Evolutionary conservation across 805 yeast species (phyloP).

Genomic region (Yamadazyma nakazawae): DNA sequence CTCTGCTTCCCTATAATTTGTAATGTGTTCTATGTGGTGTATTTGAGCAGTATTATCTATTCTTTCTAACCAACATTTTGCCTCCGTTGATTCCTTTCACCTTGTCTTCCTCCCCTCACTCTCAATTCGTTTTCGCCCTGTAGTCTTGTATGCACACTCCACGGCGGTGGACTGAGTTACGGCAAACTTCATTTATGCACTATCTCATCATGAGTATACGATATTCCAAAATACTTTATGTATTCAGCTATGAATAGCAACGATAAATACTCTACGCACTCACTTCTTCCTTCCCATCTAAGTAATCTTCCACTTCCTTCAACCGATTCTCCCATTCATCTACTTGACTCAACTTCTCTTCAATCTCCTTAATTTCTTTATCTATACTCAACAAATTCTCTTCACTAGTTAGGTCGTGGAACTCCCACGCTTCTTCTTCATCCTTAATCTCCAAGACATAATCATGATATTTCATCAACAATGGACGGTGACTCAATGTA

Average conservation of each 20-base stretch:
- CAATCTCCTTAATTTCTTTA: conserved; percentile 68
- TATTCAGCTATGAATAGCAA: background rate
- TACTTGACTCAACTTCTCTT: conserved; percentile 56
- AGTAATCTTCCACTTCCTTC: conserved; percentile 49
- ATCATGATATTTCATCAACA: conserved; percentile 81
- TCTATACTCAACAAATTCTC: conserved; percentile 67
- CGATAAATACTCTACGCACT: background rate
- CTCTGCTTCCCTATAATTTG: too few species aligned
- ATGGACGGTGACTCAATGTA: conserved; percentile 80
- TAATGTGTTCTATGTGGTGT: too few species aligned
- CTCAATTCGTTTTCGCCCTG: too few species aligned
- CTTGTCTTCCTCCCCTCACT: too few species aligned
- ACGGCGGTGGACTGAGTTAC: too few species aligned
- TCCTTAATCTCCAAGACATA: conserved; percentile 65
- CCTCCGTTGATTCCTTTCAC: too few species aligned
- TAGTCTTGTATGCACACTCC: too few species aligned
- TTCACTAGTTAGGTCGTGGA: conserved; percentile 61
- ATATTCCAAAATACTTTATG: too few species aligned
- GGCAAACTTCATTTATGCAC: too few species aligned
- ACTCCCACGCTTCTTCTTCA: conserved; percentile 48
- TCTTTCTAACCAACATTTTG: too few species aligned
- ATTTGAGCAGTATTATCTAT: too few species aligned
- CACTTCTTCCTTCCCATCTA: conserved; percentile 37
- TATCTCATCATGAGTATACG: too few species aligned
- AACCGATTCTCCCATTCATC: conserved; percentile 59